Base-by-base conservation (phyloP, 495 filamentous ascomycete genomes). In the Lasiosphaeria ovina region DNA sequence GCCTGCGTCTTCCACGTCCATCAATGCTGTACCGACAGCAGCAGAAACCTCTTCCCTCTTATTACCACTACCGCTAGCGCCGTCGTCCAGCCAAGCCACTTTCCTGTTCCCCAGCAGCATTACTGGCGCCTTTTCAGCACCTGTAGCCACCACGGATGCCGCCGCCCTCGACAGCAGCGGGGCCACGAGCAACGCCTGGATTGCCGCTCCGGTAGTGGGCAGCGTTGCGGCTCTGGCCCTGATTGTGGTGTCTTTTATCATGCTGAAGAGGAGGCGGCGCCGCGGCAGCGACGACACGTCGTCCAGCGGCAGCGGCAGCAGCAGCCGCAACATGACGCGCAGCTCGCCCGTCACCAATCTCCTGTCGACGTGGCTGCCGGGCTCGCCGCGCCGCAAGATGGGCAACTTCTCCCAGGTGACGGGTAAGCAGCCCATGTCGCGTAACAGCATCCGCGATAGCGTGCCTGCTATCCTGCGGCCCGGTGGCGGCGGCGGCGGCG, bases 131-230 rank as follows among this genome's bases (percentile, higher is more conserved):
- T 40, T 36, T 24, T 36, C 58, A 8, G 54, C 44, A n/a, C 44
- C 44, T 4, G 44, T 14, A n/a, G 6, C 51, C 6, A 45, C 57
- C 12, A 51, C 63, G 14, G 45, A 61, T 44, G 50, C 36, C 34
- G 58, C 60, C 33, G 47, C 50, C 34, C 10, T 50, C 11, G 50
- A 53, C 14, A 55, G 49, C 35, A 52, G 11, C 48, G 32, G 35
- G 49, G 45, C 38, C 16, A 49, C 63, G 0, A 67, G 62, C 40
- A 66, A 66, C 44, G 72, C 73, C 2, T 76, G 73, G 73, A 71
- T 76, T 34, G 73, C 73, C 17, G 73, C 72, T 5, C 74, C 74
- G 5, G 71, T 76, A 1, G 72, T 76, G 3, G 74, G 74, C n/a
- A 62, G 66, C 52, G 64, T 74, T 16, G 74, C 74, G 3, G 74